Base-by-base conservation (phyloP, 495 filamentous ascomycete genomes). In the Neurospora tetrasperma region DNA sequence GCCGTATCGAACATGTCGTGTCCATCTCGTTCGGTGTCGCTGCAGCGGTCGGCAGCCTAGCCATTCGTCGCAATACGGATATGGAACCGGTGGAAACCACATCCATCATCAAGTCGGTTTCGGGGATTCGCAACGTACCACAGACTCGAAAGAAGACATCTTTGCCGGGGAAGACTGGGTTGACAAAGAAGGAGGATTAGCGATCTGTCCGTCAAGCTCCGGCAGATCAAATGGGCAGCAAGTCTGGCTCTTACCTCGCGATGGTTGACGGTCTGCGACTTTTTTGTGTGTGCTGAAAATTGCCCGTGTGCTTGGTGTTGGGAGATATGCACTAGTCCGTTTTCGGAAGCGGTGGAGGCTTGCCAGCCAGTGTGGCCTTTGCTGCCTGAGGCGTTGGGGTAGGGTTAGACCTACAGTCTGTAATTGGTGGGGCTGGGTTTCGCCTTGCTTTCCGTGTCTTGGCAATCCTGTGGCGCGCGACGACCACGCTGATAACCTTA, bases 131-230 rank as follows among this genome's bases (percentile, higher is more conserved):
- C 54, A 84, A 95, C 94, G 88, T 89, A 98, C 93, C 87, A 97
- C 94, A 86, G 91, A 88, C 87, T 98, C 95, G 88, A 96, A 97
- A 84, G 92, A 89, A 88, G 95, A 97, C 95, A 98, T 98, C 88
- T 88, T 97, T 92, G 86, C 88, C 77, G 75, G 78, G 79, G 73
- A 75, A 78, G 75, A 78, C 78, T 80, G 75, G 72, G 73, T 74
- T 74, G 75, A 76, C 73, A 75, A 78, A 79, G 74, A 70, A 74
- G 75, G 75, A 76, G 71, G 71, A 76, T 76, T 76, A 78, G 77
- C 75, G 78, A 78, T 79, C 79, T 76, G 77, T 76, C 75, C 74
- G 75, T 78, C 79, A 78, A 79, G 75, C 76, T 78, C 76, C 78
- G 76, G 78, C 78, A 75, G 79, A 79, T 80, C 77, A 74, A 80